Percentiles rank a stretch among this genome's conserved stretches.
Conservation (phyloP, 805 yeast genomes). For the Metschnikowia sp. region DNA sequence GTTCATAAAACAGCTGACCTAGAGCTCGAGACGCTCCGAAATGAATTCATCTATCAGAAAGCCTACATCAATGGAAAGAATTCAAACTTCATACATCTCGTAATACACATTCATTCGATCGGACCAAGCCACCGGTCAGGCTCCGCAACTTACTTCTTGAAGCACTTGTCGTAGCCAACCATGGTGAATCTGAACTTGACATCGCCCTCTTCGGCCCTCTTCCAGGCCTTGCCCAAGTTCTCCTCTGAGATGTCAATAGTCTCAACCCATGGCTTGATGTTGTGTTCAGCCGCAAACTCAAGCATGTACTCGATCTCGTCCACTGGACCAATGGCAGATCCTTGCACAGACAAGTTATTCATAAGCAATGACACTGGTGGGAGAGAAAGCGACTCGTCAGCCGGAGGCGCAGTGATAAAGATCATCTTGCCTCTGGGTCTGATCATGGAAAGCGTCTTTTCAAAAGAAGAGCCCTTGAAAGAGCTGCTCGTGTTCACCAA, state of each 20-base stretch:
- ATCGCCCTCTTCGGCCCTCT: slow-evolving; percentile 14
- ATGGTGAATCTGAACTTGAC: slow-evolving; percentile 17
- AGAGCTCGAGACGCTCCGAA: too few relatives aligned
- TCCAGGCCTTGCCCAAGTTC: slow-evolving; percentile 15
- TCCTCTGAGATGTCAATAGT: slow-evolving; percentile 16
- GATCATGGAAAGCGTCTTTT: slow-evolving; percentile 12
- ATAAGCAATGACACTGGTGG: slow-evolving; percentile 9
- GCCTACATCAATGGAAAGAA: too few relatives aligned
- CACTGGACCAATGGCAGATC: slow-evolving; percentile 14
- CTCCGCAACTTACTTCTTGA: slow-evolving; percentile 7
- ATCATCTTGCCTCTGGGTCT: slow-evolving; percentile 16
- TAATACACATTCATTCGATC: too few relatives aligned
- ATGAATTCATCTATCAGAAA: too few relatives aligned
- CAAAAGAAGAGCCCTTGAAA: slow-evolving; percentile 17
- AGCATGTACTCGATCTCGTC: slow-evolving; percentile 17
- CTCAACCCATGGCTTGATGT: slow-evolving; percentile 19
- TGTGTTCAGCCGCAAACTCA: slow-evolving; percentile 16
- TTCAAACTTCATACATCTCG: too few relatives aligned
- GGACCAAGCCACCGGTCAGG: too few relatives aligned
- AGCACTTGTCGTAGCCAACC: slow-evolving; percentile 17
- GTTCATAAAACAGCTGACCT: too few relatives aligned
- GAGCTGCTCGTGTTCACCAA: slow-evolving; percentile 17
- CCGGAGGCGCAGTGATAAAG: slow-evolving; percentile 17
- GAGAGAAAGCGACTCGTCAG: slow-evolving; percentile 6
- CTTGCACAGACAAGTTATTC: slow-evolving; percentile 14